Evolutionary conservation across 139 green algal species (phyloP).

Genomic region (Chlorella sorokiniana): DNA sequence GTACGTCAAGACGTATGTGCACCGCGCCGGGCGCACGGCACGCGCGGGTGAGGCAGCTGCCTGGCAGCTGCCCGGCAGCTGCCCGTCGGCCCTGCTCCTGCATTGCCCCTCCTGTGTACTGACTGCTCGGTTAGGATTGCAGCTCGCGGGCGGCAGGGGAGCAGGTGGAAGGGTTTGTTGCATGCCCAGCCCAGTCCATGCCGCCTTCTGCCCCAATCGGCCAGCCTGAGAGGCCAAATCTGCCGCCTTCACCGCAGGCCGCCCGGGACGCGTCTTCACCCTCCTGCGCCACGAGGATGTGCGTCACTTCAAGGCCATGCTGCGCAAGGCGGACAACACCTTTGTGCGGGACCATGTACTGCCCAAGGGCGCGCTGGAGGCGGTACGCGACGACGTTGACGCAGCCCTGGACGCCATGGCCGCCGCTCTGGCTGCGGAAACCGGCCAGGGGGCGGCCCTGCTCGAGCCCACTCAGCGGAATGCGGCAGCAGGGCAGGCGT

Average conservation of each 20-base stretch:
- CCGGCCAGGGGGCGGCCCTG: neutral
- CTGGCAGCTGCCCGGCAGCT: neutral
- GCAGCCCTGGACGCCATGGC: constrained; percentile 24
- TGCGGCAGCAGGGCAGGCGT: neutral
- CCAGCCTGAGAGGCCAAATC: too few species aligned
- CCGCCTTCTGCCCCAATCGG: too few species aligned
- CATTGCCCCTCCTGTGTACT: neutral
- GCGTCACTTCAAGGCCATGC: constrained; percentile 84
- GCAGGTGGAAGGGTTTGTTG: neutral
- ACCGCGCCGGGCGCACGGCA: constrained; percentile 82
- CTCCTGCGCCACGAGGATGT: constrained; percentile 85
- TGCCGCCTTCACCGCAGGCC: constrained; percentile 21
- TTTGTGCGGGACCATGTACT: constrained; percentile 73
- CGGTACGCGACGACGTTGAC: constrained; percentile 25
- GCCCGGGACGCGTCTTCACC: constrained; percentile 65
- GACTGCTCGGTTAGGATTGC: too few species aligned
- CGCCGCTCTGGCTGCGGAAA: neutral
- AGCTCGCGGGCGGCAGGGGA: neutral
- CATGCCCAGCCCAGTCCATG: too few species aligned
- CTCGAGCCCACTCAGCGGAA: neutral
- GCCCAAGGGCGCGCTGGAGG: constrained; percentile 36
- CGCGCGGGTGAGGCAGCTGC: constrained; percentile 61
- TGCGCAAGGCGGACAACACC: constrained; percentile 86
- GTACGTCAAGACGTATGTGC: constrained; percentile 85
- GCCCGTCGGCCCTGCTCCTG: neutral